Conservation (phyloP, 129 eudicot species). For the Solidago caesia region DNA sequence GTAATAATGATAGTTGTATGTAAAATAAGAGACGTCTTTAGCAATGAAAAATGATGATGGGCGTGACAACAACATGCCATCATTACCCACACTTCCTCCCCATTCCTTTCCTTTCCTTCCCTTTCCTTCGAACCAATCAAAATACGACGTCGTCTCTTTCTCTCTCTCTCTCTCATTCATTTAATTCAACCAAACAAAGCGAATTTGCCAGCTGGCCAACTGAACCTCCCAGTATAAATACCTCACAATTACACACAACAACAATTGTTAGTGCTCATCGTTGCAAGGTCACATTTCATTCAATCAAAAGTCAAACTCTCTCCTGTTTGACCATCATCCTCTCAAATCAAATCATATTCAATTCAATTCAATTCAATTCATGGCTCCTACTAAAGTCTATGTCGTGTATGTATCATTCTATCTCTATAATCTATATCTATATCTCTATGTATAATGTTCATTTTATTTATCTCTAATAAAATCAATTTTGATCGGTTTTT, state of each 20-base stretch:
- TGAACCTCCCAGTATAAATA: constrained; percentile 33
- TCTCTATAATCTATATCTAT: background rate
- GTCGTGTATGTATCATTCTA: constrained; percentile 27
- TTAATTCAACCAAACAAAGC: constrained; percentile 15
- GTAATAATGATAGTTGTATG: constrained; percentile 19
- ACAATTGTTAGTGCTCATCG: constrained; percentile 29
- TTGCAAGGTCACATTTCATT: constrained; percentile 27
- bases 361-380: constrained; percentile 12
- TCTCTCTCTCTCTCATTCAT: background rate
- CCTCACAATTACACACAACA: background rate
- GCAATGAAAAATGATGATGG: constrained; percentile 39
- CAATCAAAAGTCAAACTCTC: constrained; percentile 32
- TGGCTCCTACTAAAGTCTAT: constrained; percentile 40
- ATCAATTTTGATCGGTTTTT: background rate
- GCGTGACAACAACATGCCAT: constrained; percentile 44
- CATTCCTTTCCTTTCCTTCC: background rate
- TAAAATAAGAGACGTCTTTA: constrained; percentile 26
- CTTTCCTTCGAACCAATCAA: background rate
- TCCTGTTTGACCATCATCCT: constrained; percentile 11
- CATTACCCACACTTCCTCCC: constrained; percentile 23
- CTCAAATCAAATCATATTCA: no score
- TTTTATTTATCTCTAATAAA: background rate
- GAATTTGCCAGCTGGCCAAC: constrained; percentile 34
- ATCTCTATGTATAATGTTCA: background rate
- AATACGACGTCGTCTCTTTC: constrained; percentile 23